Conservation (phyloP, 495 filamentous ascomycete genomes). For the Aspergillus ellipticus region DNA sequence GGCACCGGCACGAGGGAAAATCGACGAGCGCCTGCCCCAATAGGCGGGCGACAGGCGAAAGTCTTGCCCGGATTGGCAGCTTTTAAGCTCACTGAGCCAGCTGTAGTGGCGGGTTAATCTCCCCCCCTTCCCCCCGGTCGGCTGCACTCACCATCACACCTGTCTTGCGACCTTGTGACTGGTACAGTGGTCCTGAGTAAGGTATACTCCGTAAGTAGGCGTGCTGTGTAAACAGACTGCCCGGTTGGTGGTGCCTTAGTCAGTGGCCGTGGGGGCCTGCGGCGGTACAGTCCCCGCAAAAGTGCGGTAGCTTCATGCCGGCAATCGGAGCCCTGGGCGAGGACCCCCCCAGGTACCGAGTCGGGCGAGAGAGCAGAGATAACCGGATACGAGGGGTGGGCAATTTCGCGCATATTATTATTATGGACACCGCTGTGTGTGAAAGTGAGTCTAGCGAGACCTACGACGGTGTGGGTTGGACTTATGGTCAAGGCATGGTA, state of each 20-base stretch:
- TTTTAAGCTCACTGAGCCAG: not conserved
- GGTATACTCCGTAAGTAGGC: too few species aligned
- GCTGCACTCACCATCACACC: not conserved
- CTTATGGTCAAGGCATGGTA: not conserved
- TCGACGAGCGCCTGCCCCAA: not conserved
- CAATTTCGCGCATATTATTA: not conserved
- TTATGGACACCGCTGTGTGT: not conserved
- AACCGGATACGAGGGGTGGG: too few species aligned
- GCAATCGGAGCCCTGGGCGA: not conserved
- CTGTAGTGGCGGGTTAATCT: not conserved
- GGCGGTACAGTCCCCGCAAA: constrained; percentile 15
- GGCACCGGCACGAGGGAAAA: not conserved
- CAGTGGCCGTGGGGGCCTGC: constrained; percentile 10
- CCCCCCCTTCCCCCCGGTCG: not conserved
- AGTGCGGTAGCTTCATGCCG: constrained; percentile 8
- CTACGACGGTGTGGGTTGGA: not conserved
- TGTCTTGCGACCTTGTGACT: too few species aligned
- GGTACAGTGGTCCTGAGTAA: too few species aligned
- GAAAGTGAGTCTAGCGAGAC: not conserved
- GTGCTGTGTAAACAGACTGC: too few species aligned
- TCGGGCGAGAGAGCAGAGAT: not conserved
- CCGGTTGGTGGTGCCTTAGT: too few species aligned
- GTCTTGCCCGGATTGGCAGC: not conserved
- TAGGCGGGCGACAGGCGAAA: not conserved
- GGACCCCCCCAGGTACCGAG: not conserved